Percentiles rank a stretch among this genome's conserved stretches.
Conservation (phyloP, 768 basidiomycete species). For the Leucocoprinus sp. region DNA sequence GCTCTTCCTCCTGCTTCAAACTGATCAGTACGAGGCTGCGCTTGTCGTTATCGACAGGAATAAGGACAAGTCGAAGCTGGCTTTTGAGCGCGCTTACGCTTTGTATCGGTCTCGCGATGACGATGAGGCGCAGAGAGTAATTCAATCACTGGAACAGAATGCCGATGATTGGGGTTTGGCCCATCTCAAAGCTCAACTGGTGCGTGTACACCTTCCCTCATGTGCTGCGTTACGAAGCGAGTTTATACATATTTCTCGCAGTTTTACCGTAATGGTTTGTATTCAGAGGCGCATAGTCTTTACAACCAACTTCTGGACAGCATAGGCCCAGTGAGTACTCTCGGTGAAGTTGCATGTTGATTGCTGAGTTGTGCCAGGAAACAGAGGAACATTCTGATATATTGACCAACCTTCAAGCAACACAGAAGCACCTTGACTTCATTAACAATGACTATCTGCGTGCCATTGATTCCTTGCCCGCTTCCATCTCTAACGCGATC, state of each 20-base stretch:
- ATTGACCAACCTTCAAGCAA: slow-evolving; percentile 75
- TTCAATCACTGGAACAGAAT: slow-evolving; percentile 35
- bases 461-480: slow-evolving; percentile 52
- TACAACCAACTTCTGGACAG: slow-evolving; percentile 79
- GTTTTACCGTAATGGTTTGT: slow-evolving; percentile 74
- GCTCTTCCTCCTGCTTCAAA: slow-evolving; percentile 81
- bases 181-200: slow-evolving; percentile 86
- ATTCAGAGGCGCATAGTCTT: slow-evolving; percentile 63
- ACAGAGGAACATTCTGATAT: slow-evolving; percentile 87
- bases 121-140: slow-evolving; percentile 49
- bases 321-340: slow-evolving; percentile 58
- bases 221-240: neutral
- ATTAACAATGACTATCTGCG: slow-evolving; percentile 61
- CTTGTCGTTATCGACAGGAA: slow-evolving; percentile 45
- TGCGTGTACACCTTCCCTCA: slow-evolving; percentile 31
- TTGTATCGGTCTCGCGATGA: slow-evolving; percentile 80
- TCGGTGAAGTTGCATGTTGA: neutral
- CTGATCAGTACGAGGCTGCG: slow-evolving; percentile 71
- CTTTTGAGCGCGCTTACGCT: slow-evolving; percentile 75
- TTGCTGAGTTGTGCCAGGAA: slow-evolving; percentile 34
- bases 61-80: slow-evolving; percentile 21
- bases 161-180: slow-evolving; percentile 52
- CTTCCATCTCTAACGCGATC: slow-evolving; percentile 40
- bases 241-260: slow-evolving; percentile 19
- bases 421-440: slow-evolving; percentile 80